phyloP scores from a whole-genome alignment of 2,329 filamentous ascomycete genomes.

The Colletotrichum echinochloae region DNA sequence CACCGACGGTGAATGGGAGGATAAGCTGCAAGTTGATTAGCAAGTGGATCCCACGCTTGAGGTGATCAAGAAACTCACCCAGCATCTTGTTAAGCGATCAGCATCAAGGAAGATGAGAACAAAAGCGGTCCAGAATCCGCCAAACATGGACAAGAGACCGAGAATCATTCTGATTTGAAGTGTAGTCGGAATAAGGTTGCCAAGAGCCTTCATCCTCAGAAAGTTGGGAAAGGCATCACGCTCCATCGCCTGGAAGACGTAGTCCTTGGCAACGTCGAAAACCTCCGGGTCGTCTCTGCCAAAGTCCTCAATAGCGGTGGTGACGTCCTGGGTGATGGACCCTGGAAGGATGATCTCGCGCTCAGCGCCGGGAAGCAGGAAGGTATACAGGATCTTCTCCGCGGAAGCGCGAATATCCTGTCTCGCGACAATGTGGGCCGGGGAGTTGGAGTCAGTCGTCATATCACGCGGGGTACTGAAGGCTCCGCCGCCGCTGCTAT shows the following conservation, averaged over 20 bases:
- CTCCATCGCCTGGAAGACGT: conserved; percentile 99
- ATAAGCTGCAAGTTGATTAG: conserved; percentile 64
- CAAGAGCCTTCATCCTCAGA: conserved; percentile 91
- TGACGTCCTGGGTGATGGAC: conserved; percentile 87
- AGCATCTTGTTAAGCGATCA: conserved; percentile 79
- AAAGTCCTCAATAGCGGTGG: conserved; percentile 87
- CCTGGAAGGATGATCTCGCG: conserved; percentile 94
- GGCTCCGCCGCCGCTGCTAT: conserved; percentile 66
- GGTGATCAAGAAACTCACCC: conserved; percentile 70
- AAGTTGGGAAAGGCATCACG: conserved; percentile 99
- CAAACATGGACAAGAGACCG: conserved; percentile 88
- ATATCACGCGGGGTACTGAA: conserved; percentile 71
- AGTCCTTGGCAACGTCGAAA: conserved; percentile 97
- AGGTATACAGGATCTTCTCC: conserved; percentile 99
- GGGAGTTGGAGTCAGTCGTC: conserved; percentile 83
- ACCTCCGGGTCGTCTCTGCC: conserved; percentile 96
- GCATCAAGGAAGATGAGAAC: conserved; percentile 91
- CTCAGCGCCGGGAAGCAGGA: conserved; percentile 92
- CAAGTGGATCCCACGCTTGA: not conserved
- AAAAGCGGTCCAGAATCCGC: conserved; percentile 93
- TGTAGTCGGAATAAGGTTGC: conserved; percentile 93
- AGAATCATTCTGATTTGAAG: conserved; percentile 87
- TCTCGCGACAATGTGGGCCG: conserved; percentile 84
- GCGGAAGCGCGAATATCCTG: conserved; percentile 93
- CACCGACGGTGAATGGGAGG: conserved; percentile 89